Evolutionary conservation across 2,329 filamentous ascomycete genomes (phyloP).

Genomic region (Apiospora marii): DNA sequence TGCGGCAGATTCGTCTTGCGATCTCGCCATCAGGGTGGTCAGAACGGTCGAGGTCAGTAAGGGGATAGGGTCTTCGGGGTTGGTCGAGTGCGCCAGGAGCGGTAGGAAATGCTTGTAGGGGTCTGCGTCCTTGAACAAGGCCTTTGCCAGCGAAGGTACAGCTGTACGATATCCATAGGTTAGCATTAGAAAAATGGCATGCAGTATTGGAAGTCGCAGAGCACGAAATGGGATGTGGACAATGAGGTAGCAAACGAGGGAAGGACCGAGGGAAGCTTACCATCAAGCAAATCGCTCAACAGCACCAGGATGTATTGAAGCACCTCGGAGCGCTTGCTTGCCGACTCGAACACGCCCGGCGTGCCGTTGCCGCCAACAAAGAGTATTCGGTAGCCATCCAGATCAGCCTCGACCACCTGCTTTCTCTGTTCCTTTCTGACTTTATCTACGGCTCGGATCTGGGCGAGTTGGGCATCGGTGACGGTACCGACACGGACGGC

Average conservation of each 20-base stretch:
- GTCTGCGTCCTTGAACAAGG: conserved; percentile 77
- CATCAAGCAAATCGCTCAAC: conserved; percentile 84
- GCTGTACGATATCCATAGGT: conserved; percentile 57
- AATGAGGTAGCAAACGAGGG: conserved; percentile 24
- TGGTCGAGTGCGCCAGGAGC: conserved; percentile 81
- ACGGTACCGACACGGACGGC: conserved; percentile 92
- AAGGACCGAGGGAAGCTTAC: conserved; percentile 56
- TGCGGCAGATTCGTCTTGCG: conserved; percentile 68
- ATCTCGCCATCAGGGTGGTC: conserved; percentile 76
- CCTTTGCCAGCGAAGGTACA: conserved; percentile 78
- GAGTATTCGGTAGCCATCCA: conserved; percentile 80
- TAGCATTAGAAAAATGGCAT: conserved; percentile 23
- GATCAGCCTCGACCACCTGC: conserved; percentile 80
- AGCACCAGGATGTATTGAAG: conserved; percentile 95
- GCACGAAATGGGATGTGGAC: conserved; percentile 1
- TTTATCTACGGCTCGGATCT: conserved; percentile 97
- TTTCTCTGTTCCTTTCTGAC: conserved; percentile 90
- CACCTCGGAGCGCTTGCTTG: conserved; percentile 86
- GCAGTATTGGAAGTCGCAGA: neutral
- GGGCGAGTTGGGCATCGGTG: conserved; percentile 90
- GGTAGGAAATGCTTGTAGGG: conserved; percentile 86
- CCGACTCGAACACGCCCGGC: conserved; percentile 80
- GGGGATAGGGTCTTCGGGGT: conserved; percentile 79
- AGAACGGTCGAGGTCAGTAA: conserved; percentile 90
- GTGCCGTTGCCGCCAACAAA: conserved; percentile 79